Percentiles rank a stretch among this genome's conserved stretches.
These are phyloP conservation scores for Nitzschia palea DNA, from an alignment of 108 stramenopile species.

Conservation along the genomic window DNA sequence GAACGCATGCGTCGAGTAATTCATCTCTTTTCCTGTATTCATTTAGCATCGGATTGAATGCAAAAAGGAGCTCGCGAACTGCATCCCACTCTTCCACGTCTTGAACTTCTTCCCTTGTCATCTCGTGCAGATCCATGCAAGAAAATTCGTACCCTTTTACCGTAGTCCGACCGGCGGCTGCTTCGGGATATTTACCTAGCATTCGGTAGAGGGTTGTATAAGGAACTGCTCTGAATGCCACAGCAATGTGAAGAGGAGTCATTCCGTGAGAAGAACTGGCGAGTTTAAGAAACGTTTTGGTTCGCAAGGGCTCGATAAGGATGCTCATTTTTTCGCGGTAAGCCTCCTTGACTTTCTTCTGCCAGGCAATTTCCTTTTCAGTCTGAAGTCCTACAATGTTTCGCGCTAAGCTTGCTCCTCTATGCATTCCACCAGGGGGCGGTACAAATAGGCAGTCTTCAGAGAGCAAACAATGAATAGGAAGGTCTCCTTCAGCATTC, in stretches of 20 bases:
- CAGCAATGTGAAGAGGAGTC: constrained; percentile 51
- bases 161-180: constrained; percentile 29
- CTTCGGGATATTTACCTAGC: constrained; percentile 38
- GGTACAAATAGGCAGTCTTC: constrained; percentile 21
- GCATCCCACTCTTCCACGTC: constrained; percentile 38
- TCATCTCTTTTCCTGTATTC: constrained; percentile 36
- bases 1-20: constrained; percentile 40
- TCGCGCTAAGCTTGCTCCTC: constrained; percentile 32
- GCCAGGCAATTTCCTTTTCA: constrained; percentile 27
- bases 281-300: constrained; percentile 27
- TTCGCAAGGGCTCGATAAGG: constrained; percentile 32
- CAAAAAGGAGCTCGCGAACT: constrained; percentile 43
- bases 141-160: constrained; percentile 28
- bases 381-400: constrained; percentile 16
- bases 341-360: constrained; percentile 26
- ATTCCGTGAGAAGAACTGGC: constrained; percentile 44
- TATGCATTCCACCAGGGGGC: constrained; percentile 4
- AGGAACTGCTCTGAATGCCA: constrained; percentile 34
- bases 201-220: constrained; percentile 39
- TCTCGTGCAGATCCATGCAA: constrained; percentile 47
- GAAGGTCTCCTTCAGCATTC: constrained; percentile 42
- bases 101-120: constrained; percentile 24
- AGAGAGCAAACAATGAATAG: constrained; percentile 38
- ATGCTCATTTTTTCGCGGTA: constrained; percentile 33
- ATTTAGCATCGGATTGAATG: constrained; percentile 35